Base-by-base conservation (phyloP, 768 basidiomycete species). In the Amanita fuliginea region DNA sequence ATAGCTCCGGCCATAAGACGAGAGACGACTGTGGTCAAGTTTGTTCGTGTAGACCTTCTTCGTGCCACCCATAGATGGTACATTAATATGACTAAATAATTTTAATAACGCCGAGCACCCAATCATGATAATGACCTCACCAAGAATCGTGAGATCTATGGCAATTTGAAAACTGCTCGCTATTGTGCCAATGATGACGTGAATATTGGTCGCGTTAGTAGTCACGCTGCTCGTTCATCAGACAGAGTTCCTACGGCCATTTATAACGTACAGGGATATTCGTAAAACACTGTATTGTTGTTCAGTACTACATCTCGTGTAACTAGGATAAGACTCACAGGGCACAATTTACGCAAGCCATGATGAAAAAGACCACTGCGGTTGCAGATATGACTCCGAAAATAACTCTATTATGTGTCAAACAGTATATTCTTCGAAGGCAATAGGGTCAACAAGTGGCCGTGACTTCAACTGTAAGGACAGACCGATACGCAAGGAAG, bases 1-100 rank as follows among this genome's bases (percentile, higher is more conserved):
- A 53, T 47, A 11, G 51, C 52, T 7, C 41, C 52, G 13, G 33
- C 39, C 16, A 51, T 53, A n/a, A 55, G 52, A 19, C 54, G 52
- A 22, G 46, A 42, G 4, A 53, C 21, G 1, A 55, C 52, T 3
- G 22, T 50, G 30, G 10, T 30, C 9, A 30, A 3, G 35, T 55
- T 43, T 2, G 44, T 49, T 18, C 4, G 28, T 6, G 16, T 33
- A 4, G 14, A 40, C n/a, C 26, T 18, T 14, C 52, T 53, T 16
- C 51, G 54, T 37, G 47, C 28, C 13, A 26, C 34, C 8, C 28
- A 21, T 9, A 55, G 42, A 39, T 3, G 5, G 34, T 26, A 48
- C 14, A 22, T 28, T 18, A 55, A 32, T 11, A 37, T 30, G 10
- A 13, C 54, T 53, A 46, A 3, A 45, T 14, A 4, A 10, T 30